These are phyloP conservation scores for Phaeophleospora eucalypticola DNA, from an alignment of 2,329 filamentous ascomycete species.

Conservation along the genomic window DNA sequence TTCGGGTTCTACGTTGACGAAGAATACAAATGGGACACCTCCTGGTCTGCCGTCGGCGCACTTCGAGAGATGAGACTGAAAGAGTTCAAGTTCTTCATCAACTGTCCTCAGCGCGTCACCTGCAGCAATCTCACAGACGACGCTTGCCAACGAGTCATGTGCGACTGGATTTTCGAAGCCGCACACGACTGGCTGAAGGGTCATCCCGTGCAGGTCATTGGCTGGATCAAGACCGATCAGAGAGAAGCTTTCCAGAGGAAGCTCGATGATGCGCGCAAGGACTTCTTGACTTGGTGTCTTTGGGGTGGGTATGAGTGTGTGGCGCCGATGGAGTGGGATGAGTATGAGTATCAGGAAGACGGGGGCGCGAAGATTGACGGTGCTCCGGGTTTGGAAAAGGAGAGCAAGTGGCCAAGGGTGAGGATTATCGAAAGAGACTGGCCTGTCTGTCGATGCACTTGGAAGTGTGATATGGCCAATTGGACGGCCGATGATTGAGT, in stretches of 20 bases:
- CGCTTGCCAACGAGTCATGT: conserved; percentile 23
- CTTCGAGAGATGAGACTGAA: conserved; percentile 10
- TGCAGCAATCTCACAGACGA: not conserved
- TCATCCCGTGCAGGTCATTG: conserved; percentile 23
- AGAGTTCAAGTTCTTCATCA: conserved; percentile 4
- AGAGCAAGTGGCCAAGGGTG: not conserved
- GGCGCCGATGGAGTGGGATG: conserved; percentile 13
- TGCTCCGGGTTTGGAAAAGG: not conserved
- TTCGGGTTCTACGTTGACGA: conserved; percentile 20
- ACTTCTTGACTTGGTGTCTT: conserved; percentile 16
- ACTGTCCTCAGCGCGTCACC: not conserved
- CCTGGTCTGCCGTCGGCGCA: not conserved
- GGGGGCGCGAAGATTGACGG: conserved; percentile 19
- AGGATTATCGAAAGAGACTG: not conserved
- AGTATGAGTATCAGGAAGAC: conserved; percentile 14
- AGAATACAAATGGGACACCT: not conserved
- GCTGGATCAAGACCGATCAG: conserved; percentile 24
- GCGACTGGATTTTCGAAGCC: conserved; percentile 22
- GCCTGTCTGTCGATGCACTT: not conserved
- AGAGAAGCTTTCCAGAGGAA: conserved; percentile 21
- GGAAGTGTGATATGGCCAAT: not conserved
- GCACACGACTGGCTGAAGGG: conserved; percentile 23
- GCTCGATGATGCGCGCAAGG: conserved; percentile 8
- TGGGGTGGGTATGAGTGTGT: conserved; percentile 4
- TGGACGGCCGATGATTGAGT: not conserved